These are phyloP conservation scores for Lipomyces spencermartinsiae DNA, from an alignment of 805 yeast species.

Conservation along the genomic window DNA sequence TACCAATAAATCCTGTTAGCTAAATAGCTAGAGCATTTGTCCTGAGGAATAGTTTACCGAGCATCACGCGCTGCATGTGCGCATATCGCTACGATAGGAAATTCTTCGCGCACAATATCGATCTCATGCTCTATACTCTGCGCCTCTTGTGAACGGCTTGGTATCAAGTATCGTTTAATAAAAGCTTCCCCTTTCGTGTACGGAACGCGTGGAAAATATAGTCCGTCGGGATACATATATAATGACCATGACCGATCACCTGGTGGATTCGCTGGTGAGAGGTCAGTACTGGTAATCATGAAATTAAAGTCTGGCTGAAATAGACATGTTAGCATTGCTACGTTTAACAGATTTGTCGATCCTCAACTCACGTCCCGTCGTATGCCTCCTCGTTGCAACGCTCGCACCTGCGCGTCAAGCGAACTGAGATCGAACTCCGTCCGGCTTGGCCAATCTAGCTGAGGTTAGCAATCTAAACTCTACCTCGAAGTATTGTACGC, in stretches of 20 bases:
- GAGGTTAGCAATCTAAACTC: neutral
- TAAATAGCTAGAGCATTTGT: neutral
- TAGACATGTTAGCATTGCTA: neutral
- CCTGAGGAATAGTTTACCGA: conserved; percentile 9
- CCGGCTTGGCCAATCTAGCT: conserved; percentile 50
- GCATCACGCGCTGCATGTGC: conserved; percentile 69
- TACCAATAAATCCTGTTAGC: conserved; percentile 8
- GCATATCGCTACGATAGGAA: conserved; percentile 59
- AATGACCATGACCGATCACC: conserved; percentile 44
- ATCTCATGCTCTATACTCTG: conserved; percentile 33
- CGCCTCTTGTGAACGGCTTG: conserved; percentile 42
- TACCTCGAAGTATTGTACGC: neutral
- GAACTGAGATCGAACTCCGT: conserved; percentile 49
- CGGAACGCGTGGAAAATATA: conserved; percentile 39
- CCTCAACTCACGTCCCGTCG: conserved; percentile 29
- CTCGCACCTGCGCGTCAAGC: conserved; percentile 19
- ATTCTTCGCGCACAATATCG: conserved; percentile 12
- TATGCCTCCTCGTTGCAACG: conserved; percentile 19
- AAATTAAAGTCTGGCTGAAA: conserved; percentile 31
- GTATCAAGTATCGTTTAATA: conserved; percentile 35
- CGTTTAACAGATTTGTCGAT: neutral
- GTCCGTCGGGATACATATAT: conserved; percentile 62
- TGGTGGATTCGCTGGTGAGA: conserved; percentile 12
- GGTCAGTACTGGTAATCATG: conserved; percentile 31
- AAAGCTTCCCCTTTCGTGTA: conserved; percentile 19